These are phyloP conservation scores for Zygoascus sp. DNA, from an alignment of 1,139 yeast species.

Conservation along the genomic window DNA sequence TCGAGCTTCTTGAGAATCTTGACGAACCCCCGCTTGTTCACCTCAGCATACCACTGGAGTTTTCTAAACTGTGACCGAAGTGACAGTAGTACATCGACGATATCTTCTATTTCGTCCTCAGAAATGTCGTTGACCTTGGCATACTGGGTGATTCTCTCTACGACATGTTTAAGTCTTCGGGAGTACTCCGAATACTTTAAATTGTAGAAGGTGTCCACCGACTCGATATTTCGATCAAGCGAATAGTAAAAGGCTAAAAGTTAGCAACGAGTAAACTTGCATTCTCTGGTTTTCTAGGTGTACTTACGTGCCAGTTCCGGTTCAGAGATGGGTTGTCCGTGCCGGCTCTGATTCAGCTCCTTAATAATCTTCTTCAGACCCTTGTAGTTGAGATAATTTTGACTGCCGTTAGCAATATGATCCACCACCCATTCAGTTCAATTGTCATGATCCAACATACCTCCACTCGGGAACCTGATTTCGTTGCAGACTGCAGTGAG, in stretches of 20 bases:
- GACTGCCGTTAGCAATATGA: slow-evolving; percentile 27
- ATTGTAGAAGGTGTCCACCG: slow-evolving; percentile 74
- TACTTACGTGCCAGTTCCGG: slow-evolving; percentile 31
- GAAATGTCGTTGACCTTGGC: slow-evolving; percentile 5
- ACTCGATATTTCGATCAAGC: slow-evolving; percentile 76
- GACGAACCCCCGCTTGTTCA: slow-evolving; percentile 83
- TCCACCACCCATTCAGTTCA: not conserved
- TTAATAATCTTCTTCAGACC: slow-evolving; percentile 77
- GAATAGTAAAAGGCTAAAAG: slow-evolving; percentile 64
- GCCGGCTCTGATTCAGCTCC: slow-evolving; percentile 34
- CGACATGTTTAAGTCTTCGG: slow-evolving; percentile 51
- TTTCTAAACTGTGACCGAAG: slow-evolving; percentile 74
- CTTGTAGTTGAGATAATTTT: slow-evolving; percentile 79
- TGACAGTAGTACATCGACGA: slow-evolving; percentile 70
- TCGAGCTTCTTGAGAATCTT: slow-evolving; percentile 89
- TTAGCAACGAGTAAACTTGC: slow-evolving; percentile 15
- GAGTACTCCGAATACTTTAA: slow-evolving; percentile 68
- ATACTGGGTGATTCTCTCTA: slow-evolving; percentile 25
- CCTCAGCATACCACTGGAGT: slow-evolving; percentile 84
- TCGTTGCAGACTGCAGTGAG: slow-evolving; percentile 45
- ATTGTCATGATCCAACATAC: slow-evolving; percentile 22
- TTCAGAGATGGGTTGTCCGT: slow-evolving; percentile 21
- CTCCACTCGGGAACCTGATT: slow-evolving; percentile 96
- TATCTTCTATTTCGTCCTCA: slow-evolving; percentile 55
- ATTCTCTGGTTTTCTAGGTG: slow-evolving; percentile 11